Base-by-base conservation (phyloP, 352 stramenopile genomes). In the Phytophthora vignae region DNA sequence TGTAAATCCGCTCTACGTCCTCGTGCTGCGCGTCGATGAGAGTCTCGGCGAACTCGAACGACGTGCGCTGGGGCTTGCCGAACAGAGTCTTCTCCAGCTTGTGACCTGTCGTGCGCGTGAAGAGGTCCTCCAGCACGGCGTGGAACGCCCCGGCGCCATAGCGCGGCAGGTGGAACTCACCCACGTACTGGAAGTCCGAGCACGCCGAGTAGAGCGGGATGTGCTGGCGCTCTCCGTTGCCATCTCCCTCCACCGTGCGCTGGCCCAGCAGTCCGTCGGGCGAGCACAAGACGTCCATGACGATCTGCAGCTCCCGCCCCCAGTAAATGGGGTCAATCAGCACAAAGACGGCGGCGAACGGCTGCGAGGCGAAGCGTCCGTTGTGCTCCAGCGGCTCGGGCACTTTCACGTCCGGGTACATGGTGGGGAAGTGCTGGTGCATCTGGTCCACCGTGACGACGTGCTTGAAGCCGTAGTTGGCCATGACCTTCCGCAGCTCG, bases 171-270 rank as follows among this genome's bases (percentile, higher is more conserved):
- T 96, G 87, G 71, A 94, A 94, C 56, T 94, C 89, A 12, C 89
- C 87, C 12, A 96, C 88, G 65, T 96, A 96, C 70, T 96, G 88
- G 71, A 96, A 96, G 54, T 96, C 89, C 4, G 87, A 94, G 81
- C 89, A 96, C 59, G 89, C 86, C 56, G 88, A 96, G 74, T 95
- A 96, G 31, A 96, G 71, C 29, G 88, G 87, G 22, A 94, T 77
- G 64, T 91, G 69, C 52, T 94, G 87, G 27, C 88, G 76, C 0
- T 82, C 67, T 0, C 78, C 76, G 10, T 64, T 67, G n/a, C 73
- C 67, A 14, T 75, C 61, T 29, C 65, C 70, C n/a, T 68, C 60
- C 19, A 76, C 60, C 9, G 66, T 76, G 7, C 76, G 73, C 21
- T 75, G 82, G 14, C 84, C 81, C 50, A 91, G 71, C 9, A 83